Conservation (phyloP, 1,284 basidiomycete genomes). For the Moniliella sp. region DNA sequence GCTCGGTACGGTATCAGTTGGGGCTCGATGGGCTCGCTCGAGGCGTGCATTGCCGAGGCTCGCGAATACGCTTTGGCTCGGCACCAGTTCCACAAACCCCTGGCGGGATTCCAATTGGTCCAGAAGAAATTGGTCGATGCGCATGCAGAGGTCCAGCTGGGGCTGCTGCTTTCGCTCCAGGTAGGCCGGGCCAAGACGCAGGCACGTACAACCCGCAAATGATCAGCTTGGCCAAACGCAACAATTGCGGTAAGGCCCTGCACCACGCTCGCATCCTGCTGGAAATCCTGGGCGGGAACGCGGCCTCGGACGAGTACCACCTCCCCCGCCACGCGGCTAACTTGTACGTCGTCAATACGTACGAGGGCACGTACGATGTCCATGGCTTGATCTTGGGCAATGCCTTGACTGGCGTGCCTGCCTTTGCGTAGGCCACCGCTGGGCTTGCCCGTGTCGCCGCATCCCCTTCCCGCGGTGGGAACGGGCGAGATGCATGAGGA, state of each 20-base stretch:
- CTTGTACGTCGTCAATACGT: conserved; percentile 23
- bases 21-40: conserved; percentile 43
- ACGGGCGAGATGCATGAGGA: too few species aligned
- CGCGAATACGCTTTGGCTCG: conserved; percentile 64
- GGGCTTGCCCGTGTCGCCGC: too few species aligned
- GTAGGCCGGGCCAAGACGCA: conserved; percentile 71
- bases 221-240: conserved; percentile 80
- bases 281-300: conserved; percentile 46
- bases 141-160: conserved; percentile 59
- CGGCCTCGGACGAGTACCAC: conserved; percentile 34
- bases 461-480: too few species aligned
- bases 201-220: conserved; percentile 55
- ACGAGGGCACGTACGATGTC: conserved; percentile 22
- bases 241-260: conserved; percentile 74
- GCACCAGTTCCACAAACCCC: conserved; percentile 63
- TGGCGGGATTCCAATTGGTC: conserved; percentile 72
- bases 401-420: conserved; percentile 12
- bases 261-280: conserved; percentile 27
- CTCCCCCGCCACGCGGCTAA: conserved; percentile 16
- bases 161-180: conserved; percentile 48
- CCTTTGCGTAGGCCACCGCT: background rate
- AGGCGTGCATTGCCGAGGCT: conserved; percentile 63
- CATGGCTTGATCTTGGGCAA: conserved; percentile 40
- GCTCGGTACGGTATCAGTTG: conserved; percentile 24
- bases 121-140: conserved; percentile 93